Percentiles rank a stretch among this genome's conserved stretches.
phyloP scores from a whole-genome alignment of 2,329 filamentous ascomycete species.

The Monosporascus sp. region DNA sequence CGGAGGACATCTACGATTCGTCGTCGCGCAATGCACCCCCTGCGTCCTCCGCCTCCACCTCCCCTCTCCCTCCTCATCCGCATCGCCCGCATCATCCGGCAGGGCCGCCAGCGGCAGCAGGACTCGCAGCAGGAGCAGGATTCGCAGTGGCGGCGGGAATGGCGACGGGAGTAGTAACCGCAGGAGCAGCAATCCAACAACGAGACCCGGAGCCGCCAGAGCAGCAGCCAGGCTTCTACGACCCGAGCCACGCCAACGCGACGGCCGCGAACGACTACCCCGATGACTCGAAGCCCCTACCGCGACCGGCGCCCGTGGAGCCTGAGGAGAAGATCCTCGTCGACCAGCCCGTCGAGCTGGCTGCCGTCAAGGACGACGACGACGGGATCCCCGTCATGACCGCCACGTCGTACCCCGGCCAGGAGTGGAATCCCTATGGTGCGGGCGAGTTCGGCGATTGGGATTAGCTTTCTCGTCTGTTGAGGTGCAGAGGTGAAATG shows the following conservation, averaged over 20 bases:
- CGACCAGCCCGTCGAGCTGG: slow-evolving; percentile 24
- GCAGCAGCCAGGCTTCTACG: not conserved
- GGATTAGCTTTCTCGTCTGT: slow-evolving; percentile 9
- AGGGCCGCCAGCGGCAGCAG: not conserved
- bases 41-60: not conserved
- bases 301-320: slow-evolving; percentile 11
- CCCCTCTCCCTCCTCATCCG: not conserved
- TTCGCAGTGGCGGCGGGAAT: not conserved
- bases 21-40: slow-evolving; percentile 16
- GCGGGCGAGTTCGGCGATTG: slow-evolving; percentile 30
- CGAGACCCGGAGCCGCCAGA: not conserved
- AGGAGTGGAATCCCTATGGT: slow-evolving; percentile 48
- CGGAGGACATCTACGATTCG: slow-evolving; percentile 26
- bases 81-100: not conserved
- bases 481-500: no score
- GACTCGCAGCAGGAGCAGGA: not conserved
- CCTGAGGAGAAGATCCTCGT: slow-evolving; percentile 34
- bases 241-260: not conserved
- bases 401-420: slow-evolving; percentile 51
- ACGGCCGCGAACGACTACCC: slow-evolving; percentile 1
- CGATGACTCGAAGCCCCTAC: slow-evolving; percentile 3
- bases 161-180: not conserved
- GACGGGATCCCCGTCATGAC: slow-evolving; percentile 46
- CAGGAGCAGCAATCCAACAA: not conserved
- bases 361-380: slow-evolving; percentile 28